These are phyloP conservation scores for Puccinia triticina DNA, from an alignment of 1,284 basidiomycete genomes.

Conservation along the genomic window DNA sequence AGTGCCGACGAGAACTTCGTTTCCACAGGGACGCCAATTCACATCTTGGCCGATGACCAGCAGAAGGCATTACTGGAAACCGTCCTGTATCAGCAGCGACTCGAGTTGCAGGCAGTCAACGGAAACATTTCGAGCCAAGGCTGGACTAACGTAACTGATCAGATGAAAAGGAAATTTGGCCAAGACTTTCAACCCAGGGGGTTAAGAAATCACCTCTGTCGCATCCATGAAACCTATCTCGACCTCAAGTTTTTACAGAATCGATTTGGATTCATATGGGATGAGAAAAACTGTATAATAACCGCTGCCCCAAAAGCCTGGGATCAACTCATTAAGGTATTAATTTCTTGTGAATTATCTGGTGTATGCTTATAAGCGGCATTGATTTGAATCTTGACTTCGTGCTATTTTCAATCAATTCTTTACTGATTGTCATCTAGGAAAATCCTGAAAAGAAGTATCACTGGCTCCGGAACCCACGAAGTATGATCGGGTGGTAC, in stretches of 20 bases:
- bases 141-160: background rate
- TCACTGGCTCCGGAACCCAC: background rate
- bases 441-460: background rate
- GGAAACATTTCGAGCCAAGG: background rate
- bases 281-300: background rate
- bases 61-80: background rate
- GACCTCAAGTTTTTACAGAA: background rate
- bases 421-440: background rate
- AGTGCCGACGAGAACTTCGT: background rate
- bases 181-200: background rate
- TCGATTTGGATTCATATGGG: slow-evolving; percentile 2
- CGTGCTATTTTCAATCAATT: background rate
- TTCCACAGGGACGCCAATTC: background rate
- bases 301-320: background rate
- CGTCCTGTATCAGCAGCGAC: background rate
- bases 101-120: background rate
- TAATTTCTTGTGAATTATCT: too few relatives aligned
- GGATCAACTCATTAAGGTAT: background rate
- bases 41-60: background rate
- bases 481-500: background rate
- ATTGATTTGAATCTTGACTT: too few relatives aligned
- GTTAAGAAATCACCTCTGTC: background rate
- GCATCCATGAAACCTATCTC: background rate
- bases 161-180: background rate
- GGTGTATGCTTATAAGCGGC: too few relatives aligned